These are phyloP conservation scores for Carex scoparia DNA, from an alignment of 176 grass and related monocot species.

Conservation along the genomic window DNA sequence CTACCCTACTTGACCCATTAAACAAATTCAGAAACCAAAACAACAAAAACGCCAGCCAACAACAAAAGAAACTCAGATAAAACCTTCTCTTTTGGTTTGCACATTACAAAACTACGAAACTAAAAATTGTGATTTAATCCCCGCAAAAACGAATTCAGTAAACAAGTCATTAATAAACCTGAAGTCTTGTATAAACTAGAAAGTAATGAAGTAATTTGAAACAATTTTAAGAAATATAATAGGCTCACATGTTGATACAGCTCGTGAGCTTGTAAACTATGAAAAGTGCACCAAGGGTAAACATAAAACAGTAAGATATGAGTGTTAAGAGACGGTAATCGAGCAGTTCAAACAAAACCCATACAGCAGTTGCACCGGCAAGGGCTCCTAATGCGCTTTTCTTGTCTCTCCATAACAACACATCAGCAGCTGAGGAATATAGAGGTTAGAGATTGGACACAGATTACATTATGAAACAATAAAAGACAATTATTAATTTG, in stretches of 20 bases:
- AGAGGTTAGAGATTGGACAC: neutral
- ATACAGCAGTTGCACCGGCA: slow-evolving; percentile 62
- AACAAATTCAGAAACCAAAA: neutral
- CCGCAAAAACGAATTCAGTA: neutral
- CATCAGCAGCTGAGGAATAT: slow-evolving; percentile 59
- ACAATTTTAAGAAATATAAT: neutral
- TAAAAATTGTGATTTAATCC: neutral
- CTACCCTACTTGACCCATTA: neutral
- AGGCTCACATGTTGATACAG: slow-evolving; percentile 61
- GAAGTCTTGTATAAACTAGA: neutral
- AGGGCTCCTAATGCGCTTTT: slow-evolving; percentile 55
- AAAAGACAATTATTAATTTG: neutral
- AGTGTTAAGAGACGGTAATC: slow-evolving; percentile 65
- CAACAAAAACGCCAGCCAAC: neutral
- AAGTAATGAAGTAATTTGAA: neutral
- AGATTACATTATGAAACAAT: neutral
- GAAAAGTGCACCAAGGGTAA: slow-evolving; percentile 43
- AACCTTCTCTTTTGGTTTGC: neutral
- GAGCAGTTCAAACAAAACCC: slow-evolving; percentile 67
- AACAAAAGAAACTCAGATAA: neutral
- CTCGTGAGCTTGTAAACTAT: slow-evolving; percentile 58
- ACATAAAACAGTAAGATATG: slow-evolving; percentile 54
- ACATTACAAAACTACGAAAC: neutral
- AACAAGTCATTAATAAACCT: neutral
- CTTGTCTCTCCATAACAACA: slow-evolving; percentile 81